phyloP scores from a whole-genome alignment of 768 basidiomycete genomes.

The Russula vinacea region DNA sequence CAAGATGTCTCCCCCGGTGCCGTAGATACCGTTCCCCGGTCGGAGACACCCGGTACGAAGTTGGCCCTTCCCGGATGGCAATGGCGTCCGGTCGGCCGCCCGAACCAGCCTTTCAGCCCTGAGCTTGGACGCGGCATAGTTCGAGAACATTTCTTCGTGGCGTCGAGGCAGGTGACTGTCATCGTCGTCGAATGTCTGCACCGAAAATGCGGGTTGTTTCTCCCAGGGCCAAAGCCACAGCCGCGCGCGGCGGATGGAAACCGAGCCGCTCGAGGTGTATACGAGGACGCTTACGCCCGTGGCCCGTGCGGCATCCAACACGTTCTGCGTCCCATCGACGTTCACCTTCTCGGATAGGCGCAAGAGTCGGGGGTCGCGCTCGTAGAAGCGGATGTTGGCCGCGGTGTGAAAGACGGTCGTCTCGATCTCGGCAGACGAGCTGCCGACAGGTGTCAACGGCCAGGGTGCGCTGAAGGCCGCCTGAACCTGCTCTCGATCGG shows the following conservation, averaged over 20 bases:
- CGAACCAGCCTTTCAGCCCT: constrained; percentile 53
- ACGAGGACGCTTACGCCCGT: constrained; percentile 57
- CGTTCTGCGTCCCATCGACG: constrained; percentile 62
- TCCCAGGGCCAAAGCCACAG: constrained; percentile 80
- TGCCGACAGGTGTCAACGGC: constrained; percentile 44
- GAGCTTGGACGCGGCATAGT: constrained; percentile 68
- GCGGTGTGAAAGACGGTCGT: constrained; percentile 75
- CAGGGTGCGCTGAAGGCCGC: constrained; percentile 65
- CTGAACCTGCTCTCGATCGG: constrained; percentile 50
- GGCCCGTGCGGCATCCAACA: constrained; percentile 54
- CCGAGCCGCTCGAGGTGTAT: constrained; percentile 72
- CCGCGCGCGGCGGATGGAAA: constrained; percentile 54
- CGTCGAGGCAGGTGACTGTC: constrained; percentile 49
- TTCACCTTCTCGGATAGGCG: constrained; percentile 60
- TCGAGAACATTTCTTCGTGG: constrained; percentile 69
- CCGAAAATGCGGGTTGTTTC: constrained; percentile 49
- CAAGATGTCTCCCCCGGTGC: constrained; percentile 69
- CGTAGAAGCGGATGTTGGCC: constrained; percentile 76
- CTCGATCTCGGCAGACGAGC: constrained; percentile 39
- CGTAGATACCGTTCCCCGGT: constrained; percentile 77
- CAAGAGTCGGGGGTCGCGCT: constrained; percentile 52
- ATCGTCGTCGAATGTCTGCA: constrained; percentile 65
- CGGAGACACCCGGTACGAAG: constrained; percentile 71
- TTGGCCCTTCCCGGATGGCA: constrained; percentile 33
- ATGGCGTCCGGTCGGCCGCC: constrained; percentile 40